Conservation (phyloP, 2,329 filamentous ascomycete genomes). For the Exutisphaerella laricina region DNA sequence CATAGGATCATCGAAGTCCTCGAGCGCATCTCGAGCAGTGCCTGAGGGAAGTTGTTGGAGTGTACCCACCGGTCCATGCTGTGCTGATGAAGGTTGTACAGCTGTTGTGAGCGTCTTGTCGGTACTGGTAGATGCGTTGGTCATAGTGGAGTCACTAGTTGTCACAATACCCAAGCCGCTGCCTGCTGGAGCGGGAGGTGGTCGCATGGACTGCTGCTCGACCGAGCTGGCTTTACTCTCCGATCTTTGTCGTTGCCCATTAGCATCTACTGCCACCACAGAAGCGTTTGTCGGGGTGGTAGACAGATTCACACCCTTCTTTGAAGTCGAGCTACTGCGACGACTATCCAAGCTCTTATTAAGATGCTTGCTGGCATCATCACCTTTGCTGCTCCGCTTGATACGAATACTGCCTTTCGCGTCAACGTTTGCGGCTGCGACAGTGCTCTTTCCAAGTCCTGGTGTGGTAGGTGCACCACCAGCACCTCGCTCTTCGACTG, state of each 20-base stretch:
- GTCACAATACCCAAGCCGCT: constrained; percentile 16
- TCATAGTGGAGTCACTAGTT: constrained; percentile 16
- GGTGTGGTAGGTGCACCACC: constrained; percentile 83
- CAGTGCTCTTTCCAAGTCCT: constrained; percentile 84
- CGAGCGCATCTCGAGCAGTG: too few species aligned
- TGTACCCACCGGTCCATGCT: too few species aligned
- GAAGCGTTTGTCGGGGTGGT: constrained; percentile 15
- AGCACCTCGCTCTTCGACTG: constrained; percentile 71
- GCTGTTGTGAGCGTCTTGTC: constrained; percentile 1
- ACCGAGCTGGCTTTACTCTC: constrained; percentile 21
- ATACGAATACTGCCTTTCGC: constrained; percentile 63
- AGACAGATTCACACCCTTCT: constrained; percentile 56
- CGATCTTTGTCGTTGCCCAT: constrained; percentile 17
- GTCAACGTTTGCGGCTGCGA: constrained; percentile 80
- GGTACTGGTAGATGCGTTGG: constrained; percentile 11
- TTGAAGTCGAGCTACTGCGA: constrained; percentile 79
- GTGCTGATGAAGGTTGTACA: constrained; percentile 6
- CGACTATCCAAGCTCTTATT: constrained; percentile 88
- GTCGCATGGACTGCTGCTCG: constrained; percentile 14
- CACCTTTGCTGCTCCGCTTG: constrained; percentile 39
- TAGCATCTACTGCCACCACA: constrained; percentile 7
- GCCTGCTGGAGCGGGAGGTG: constrained; percentile 12
- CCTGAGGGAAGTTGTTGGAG: too few species aligned
- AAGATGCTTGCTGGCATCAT: constrained; percentile 47
- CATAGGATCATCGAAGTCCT: constrained; percentile 4